Conservation (phyloP, 2,329 filamentous ascomycete genomes). For the Fusarium sp. region DNA sequence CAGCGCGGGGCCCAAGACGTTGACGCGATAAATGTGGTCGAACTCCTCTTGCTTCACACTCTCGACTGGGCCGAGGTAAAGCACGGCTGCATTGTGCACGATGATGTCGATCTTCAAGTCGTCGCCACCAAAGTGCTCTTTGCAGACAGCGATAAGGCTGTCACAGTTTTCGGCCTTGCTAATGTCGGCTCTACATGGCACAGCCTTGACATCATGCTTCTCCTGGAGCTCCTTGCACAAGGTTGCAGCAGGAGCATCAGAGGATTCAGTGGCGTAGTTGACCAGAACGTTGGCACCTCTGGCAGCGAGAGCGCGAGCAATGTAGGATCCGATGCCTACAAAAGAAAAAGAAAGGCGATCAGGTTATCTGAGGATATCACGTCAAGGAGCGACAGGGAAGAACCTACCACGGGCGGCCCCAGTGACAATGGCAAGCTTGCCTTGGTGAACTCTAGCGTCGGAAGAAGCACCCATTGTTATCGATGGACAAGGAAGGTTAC, state of each 20-base stretch:
- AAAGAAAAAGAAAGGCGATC: not conserved
- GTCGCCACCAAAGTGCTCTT: slow-evolving; percentile 58
- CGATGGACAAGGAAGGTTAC: not conserved
- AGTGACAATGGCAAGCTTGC: slow-evolving; percentile 64
- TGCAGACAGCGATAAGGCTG: slow-evolving; percentile 64
- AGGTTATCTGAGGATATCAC: slow-evolving; percentile 8
- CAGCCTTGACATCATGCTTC: slow-evolving; percentile 60
- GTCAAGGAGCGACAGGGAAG: not conserved
- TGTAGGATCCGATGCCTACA: slow-evolving; percentile 67
- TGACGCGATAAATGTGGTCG: slow-evolving; percentile 66
- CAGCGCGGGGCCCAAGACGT: slow-evolving; percentile 68
- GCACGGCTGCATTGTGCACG: slow-evolving; percentile 69
- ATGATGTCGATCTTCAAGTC: slow-evolving; percentile 66
- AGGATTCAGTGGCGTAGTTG: slow-evolving; percentile 66
- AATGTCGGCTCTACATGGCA: slow-evolving; percentile 73
- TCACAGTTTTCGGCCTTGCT: slow-evolving; percentile 66
- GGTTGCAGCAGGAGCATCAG: slow-evolving; percentile 55
- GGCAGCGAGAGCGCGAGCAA: slow-evolving; percentile 64
- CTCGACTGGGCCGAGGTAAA: slow-evolving; percentile 59
- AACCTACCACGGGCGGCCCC: slow-evolving; percentile 61
- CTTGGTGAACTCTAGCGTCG: slow-evolving; percentile 49
- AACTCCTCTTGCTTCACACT: slow-evolving; percentile 63
- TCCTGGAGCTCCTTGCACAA: slow-evolving; percentile 58
- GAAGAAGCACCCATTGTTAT: not conserved
- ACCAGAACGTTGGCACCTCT: slow-evolving; percentile 67